Conservation (phyloP, 176 grass and related monocot species). For the Ananas comosus region DNA sequence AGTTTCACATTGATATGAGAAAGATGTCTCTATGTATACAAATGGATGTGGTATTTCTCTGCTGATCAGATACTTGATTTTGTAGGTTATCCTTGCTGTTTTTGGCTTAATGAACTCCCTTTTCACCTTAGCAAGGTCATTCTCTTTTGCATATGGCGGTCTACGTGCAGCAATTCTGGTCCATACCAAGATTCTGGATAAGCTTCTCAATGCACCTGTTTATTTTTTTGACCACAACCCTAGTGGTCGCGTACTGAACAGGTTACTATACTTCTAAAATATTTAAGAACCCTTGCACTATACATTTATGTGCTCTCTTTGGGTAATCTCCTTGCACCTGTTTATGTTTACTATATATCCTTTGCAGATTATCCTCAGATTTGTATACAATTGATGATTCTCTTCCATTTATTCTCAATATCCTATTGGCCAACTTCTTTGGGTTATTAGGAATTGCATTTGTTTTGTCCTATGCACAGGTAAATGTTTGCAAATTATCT, state of each 20-base stretch:
- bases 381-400: constrained; percentile 89
- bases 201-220: constrained; percentile 60
- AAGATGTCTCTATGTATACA: too few species aligned
- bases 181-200: constrained; percentile 66
- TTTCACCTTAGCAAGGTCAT: constrained; percentile 80
- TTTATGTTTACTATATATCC: background rate
- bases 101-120: constrained; percentile 88
- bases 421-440: constrained; percentile 87
- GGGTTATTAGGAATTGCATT: constrained; percentile 63
- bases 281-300: background rate
- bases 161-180: constrained; percentile 71
- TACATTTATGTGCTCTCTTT: background rate
- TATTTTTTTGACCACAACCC: constrained; percentile 89
- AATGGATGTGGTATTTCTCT: constrained; percentile 6
- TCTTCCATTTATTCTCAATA: constrained; percentile 98
- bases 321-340: too few species aligned
- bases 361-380: constrained; percentile 84
- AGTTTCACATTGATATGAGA: too few species aligned
- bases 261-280: constrained; percentile 26
- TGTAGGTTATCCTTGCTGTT: constrained; percentile 59
- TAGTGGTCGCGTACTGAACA: constrained; percentile 80
- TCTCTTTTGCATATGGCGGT: constrained; percentile 87
- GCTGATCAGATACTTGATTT: constrained; percentile 22
- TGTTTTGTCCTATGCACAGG: constrained; percentile 90
- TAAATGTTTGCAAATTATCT: constrained; percentile 27